Evolutionary conservation across 2,329 filamentous ascomycete species (phyloP), one percentile per base, ranked within the genome.

Genomic region (Ophioceras dolichostomum): DNA sequence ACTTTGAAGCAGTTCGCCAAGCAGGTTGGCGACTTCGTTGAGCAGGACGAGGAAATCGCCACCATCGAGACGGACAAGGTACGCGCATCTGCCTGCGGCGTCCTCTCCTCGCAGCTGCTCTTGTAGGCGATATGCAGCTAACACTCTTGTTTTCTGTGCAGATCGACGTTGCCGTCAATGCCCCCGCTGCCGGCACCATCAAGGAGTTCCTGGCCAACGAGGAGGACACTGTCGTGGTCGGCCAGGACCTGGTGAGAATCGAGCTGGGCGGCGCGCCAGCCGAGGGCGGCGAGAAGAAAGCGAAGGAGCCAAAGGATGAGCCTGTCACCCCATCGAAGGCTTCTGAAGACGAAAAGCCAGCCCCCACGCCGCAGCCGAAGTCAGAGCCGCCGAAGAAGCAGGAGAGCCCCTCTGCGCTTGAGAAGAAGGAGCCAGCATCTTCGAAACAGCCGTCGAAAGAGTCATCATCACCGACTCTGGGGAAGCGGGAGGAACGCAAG

Each of bases 41-140:
- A 94, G 66, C 80, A 81, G 52, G 91, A 98, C 55, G 91, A 96
- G 64, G 91, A 98, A 60, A 89, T 98, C 59, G 91, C 91, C 22
- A 95, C 89, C 35, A 98, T 98, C 54, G 91, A 98, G 65, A 98
- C 91, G 12, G 91, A 98, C 73, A 98, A 98, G 79, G 85, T 86
- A 65, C 44, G 58, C 39, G 22, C 22, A 26, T 26, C 8, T 26
- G 7, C 22, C 22, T 26, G 12, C 12, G 22, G 7, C 7, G 8
- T 12, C 22, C 22, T 26, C n/a, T n/a, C n/a, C n/a, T n/a, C n/a
- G 13, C 18, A 10, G 5, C 18, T 31, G 20, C 13, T 33, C 16
- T 12, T 20, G 20, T 29, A 30, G 12, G 16, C 22, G 18, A 21
- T 9, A 13, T 6, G 8, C 10, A 4, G 21, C 12, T 14, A 18